A percentile compares a stretch with the other conserved stretches of the same genome.
phyloP scores from a whole-genome alignment of 176 grass and related monocot genomes.

The Oryza glaberrima region DNA sequence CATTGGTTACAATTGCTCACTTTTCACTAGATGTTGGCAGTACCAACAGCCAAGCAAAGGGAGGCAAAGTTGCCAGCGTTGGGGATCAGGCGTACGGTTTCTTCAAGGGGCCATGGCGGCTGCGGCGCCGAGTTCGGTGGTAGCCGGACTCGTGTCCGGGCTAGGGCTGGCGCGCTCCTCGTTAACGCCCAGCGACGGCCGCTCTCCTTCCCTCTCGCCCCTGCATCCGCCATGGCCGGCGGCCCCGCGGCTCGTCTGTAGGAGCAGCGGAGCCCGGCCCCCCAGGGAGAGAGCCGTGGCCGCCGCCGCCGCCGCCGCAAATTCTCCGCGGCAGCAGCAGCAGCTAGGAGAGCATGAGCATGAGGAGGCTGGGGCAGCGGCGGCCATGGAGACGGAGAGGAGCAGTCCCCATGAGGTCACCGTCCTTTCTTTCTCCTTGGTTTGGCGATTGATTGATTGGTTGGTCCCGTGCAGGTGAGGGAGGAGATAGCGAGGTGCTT shows the following conservation, averaged over 20 bases:
- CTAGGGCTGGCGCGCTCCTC: neutral
- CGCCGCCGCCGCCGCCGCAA: neutral
- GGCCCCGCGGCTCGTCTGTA: slow-evolving; percentile 14
- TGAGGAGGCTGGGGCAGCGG: neutral
- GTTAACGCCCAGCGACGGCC: neutral
- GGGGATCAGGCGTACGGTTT: too few relatives aligned
- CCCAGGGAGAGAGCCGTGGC: neutral
- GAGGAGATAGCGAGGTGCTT: slow-evolving; percentile 84
- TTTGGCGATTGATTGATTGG: neutral
- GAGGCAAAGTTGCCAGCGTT: too few relatives aligned
- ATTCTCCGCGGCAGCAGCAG: neutral
- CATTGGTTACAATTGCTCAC: too few relatives aligned
- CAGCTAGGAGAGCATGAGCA: neutral
- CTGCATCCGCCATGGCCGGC: neutral
- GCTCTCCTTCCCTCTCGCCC: neutral
- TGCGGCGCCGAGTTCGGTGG: neutral
- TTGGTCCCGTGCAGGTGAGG: slow-evolving; percentile 54
- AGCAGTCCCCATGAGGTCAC: slow-evolving; percentile 53
- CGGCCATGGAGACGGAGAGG: slow-evolving; percentile 33
- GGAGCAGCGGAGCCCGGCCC: neutral
- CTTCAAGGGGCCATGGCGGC: slow-evolving; percentile 26
- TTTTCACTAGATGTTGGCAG: too few relatives aligned
- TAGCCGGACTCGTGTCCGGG: neutral
- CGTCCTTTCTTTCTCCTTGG: neutral
- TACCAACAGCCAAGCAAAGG: too few relatives aligned